A percentile compares a stretch with the other conserved stretches of the same genome.
These are phyloP conservation scores for Abrus precatorius DNA, from an alignment of 306 rosid genomes.

Conservation along the genomic window DNA sequence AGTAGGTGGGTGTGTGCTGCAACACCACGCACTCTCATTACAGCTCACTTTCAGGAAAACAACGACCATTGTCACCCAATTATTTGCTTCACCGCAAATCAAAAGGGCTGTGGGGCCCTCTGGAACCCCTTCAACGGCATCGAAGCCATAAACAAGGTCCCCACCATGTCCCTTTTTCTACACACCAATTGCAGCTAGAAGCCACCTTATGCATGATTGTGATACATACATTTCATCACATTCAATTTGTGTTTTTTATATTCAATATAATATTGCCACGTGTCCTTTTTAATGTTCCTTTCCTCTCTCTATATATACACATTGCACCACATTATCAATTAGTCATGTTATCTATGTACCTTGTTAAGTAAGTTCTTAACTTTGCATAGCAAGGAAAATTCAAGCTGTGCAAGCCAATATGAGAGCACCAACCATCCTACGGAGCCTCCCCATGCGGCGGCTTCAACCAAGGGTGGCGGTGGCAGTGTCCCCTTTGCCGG, in stretches of 20 bases:
- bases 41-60: constrained; percentile 49
- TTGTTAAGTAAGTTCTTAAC: background rate
- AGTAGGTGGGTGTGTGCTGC: constrained; percentile 34
- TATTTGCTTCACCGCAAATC: constrained; percentile 42
- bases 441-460: constrained; percentile 47
- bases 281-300: constrained; percentile 21
- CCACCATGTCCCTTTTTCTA: constrained; percentile 21
- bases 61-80: constrained; percentile 25
- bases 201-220: constrained; percentile 22
- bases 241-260: background rate
- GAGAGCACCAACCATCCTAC: constrained; percentile 53
- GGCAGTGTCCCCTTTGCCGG: constrained; percentile 50
- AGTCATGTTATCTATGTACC: background rate
- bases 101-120: constrained; percentile 33
- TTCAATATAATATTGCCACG: constrained; percentile 30
- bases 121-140: constrained; percentile 13
- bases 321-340: constrained; percentile 33
- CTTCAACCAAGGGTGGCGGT: constrained; percentile 5
- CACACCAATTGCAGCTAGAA: constrained; percentile 44
- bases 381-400: background rate
- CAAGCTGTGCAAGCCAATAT: constrained; percentile 16
- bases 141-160: constrained; percentile 37
- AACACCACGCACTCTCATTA: constrained; percentile 42
- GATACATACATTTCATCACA: background rate
- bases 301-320: constrained; percentile 34